phyloP scores from a whole-genome alignment of 2,329 filamentous ascomycete species.

The Atkinsonella hypoxylon region DNA sequence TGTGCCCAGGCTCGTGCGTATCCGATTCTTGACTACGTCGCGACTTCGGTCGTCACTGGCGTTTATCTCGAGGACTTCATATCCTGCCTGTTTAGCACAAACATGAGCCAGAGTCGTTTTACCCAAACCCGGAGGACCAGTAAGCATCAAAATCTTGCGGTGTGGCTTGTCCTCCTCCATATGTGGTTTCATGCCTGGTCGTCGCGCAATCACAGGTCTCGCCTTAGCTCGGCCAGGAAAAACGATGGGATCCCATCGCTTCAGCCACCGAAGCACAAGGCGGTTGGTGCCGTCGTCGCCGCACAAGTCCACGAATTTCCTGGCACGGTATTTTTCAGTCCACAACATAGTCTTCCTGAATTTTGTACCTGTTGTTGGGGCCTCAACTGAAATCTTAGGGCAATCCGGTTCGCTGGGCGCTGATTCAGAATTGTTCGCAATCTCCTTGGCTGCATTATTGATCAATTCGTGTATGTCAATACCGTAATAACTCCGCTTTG shows the following conservation, averaged over 20 bases:
- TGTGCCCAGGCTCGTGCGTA: constrained; percentile 83
- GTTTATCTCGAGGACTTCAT: constrained; percentile 95
- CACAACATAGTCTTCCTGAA: constrained; percentile 54
- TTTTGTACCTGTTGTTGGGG: constrained; percentile 21
- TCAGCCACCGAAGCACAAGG: constrained; percentile 82
- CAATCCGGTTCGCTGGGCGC: constrained; percentile 17
- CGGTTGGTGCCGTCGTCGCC: constrained; percentile 92
- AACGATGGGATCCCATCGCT: constrained; percentile 84
- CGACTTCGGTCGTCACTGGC: constrained; percentile 89
- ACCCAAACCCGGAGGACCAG: constrained; percentile 83
- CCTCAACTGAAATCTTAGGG: constrained; percentile 32
- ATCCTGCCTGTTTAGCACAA: constrained; percentile 87
- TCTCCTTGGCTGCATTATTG: constrained; percentile 54
- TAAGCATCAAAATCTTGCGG: constrained; percentile 78
- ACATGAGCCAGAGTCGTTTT: constrained; percentile 97
- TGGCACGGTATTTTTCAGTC: constrained; percentile 95
- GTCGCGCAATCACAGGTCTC: constrained; percentile 32
- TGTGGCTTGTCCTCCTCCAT: constrained; percentile 63
- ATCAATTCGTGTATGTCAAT: constrained; percentile 82
- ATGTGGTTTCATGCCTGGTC: constrained; percentile 30
- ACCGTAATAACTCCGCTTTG: constrained; percentile 74
- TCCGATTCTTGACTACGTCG: constrained; percentile 81
- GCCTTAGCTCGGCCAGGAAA: constrained; percentile 64
- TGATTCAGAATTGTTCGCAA: constrained; percentile 24
- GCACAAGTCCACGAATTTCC: constrained; percentile 82